These are phyloP conservation scores for Hebeloma cylindrosporum DNA, from an alignment of 768 basidiomycete genomes.

Conservation along the genomic window DNA sequence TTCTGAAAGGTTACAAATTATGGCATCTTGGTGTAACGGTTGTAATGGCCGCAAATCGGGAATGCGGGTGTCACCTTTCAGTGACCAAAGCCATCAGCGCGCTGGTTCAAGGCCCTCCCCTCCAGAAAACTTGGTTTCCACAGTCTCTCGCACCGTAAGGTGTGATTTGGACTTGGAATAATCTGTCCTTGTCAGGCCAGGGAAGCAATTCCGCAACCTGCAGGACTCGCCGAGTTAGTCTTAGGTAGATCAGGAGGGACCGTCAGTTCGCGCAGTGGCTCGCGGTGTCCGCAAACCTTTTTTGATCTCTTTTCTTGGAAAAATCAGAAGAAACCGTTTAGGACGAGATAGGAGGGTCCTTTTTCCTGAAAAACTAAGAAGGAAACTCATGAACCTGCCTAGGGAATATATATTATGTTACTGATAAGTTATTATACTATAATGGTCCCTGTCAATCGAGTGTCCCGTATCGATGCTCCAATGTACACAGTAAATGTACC, in stretches of 20 bases:
- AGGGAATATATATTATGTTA: not conserved
- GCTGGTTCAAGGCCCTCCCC: slow-evolving; percentile 93
- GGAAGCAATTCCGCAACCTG: slow-evolving; percentile 92
- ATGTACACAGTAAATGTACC: slow-evolving; percentile 54
- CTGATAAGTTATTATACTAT: slow-evolving; percentile 6
- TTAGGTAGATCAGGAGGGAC: slow-evolving; percentile 84
- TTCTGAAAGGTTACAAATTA: slow-evolving; percentile 4
- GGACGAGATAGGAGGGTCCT: not conserved
- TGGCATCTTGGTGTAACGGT: slow-evolving; percentile 60
- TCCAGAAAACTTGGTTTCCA: slow-evolving; percentile 93
- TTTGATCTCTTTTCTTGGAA: slow-evolving; percentile 20
- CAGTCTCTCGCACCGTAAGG: slow-evolving; percentile 65
- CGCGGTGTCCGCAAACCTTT: slow-evolving; percentile 83
- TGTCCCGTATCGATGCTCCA: slow-evolving; percentile 52
- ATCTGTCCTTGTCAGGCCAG: slow-evolving; percentile 82
- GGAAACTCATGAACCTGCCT: not conserved
- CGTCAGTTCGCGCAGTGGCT: slow-evolving; percentile 80
- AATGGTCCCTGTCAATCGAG: slow-evolving; percentile 39
- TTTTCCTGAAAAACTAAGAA: slow-evolving; percentile 1
- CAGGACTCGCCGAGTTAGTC: slow-evolving; percentile 90
- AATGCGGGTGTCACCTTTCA: slow-evolving; percentile 70
- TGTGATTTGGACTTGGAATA: slow-evolving; percentile 73
- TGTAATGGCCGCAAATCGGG: slow-evolving; percentile 82
- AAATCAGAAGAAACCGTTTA: not conserved
- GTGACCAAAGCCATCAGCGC: slow-evolving; percentile 67